phyloP scores from a whole-genome alignment of 306 rosid genomes.

The Begonia fuchsioides region DNA sequence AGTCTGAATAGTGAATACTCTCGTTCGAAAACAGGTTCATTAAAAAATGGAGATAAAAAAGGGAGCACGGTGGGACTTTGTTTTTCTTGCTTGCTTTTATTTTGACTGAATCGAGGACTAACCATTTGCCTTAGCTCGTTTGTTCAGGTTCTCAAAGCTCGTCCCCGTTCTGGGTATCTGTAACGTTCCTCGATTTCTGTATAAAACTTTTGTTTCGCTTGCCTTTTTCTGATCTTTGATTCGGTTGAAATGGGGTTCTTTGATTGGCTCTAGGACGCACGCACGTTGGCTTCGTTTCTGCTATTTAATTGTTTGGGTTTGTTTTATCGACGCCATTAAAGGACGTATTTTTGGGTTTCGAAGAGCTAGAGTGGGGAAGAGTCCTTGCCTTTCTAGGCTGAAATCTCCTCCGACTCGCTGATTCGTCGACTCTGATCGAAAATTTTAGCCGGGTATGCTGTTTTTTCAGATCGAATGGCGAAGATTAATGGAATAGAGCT shows the following conservation, averaged over 20 bases:
- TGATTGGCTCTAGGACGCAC: constrained; percentile 8
- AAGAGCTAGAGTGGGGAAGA: background rate
- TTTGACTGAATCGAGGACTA: constrained; percentile 33
- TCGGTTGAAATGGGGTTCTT: constrained; percentile 11
- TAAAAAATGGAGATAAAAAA: background rate
- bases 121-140: constrained; percentile 25
- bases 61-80: background rate
- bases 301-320: constrained; percentile 7
- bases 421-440: too few species aligned
- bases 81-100: constrained; percentile 11
- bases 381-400: background rate
- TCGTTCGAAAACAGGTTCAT: background rate
- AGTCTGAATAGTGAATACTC: too few species aligned
- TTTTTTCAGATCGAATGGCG: constrained; percentile 14
- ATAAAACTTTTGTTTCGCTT: constrained; percentile 3
- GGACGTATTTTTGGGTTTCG: constrained; percentile 9
- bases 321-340: constrained; percentile 10
- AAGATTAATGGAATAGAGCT: constrained; percentile 17
- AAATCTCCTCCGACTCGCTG: too few species aligned
- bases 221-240: constrained; percentile 30
- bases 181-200: background rate
- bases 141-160: constrained; percentile 37
- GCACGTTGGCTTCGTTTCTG: constrained; percentile 3
- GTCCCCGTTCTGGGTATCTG: constrained; percentile 1
- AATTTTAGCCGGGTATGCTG: constrained; percentile 25